phyloP scores from a whole-genome alignment of 176 grass and related monocot genomes.

The Triticum urartu region DNA sequence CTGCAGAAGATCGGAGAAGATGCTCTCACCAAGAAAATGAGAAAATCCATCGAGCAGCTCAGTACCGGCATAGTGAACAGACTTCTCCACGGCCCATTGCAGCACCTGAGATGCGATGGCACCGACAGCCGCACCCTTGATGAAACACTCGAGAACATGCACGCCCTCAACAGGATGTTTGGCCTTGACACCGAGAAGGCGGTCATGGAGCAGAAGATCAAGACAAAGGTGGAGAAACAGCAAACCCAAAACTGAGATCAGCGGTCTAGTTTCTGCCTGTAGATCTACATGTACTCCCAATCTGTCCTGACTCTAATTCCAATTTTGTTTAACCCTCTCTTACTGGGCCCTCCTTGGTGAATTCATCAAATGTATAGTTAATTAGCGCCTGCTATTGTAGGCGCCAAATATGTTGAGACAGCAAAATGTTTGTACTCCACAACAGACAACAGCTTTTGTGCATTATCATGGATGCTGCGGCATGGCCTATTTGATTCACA shows the following conservation, averaged over 20 bases:
- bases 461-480: background rate
- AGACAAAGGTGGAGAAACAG: constrained; percentile 91
- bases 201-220: constrained; percentile 82
- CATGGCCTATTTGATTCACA: background rate
- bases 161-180: constrained; percentile 86
- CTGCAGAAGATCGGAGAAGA: constrained; percentile 75
- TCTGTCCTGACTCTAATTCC: constrained; percentile 39
- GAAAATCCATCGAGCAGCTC: constrained; percentile 74
- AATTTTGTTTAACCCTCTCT: constrained; percentile 35
- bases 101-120: constrained; percentile 85
- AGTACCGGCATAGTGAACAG: constrained; percentile 82
- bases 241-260: constrained; percentile 60
- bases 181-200: constrained; percentile 73
- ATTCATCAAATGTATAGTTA: constrained; percentile 15
- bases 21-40: constrained; percentile 66
- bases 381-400: constrained; percentile 27
- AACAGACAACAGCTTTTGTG: constrained; percentile 13
- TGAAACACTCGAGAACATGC: constrained; percentile 84
- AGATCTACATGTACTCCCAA: constrained; percentile 40
- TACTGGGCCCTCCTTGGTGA: constrained; percentile 24
- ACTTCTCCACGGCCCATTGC: constrained; percentile 80
- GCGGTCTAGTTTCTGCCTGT: constrained; percentile 23
- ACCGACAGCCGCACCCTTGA: constrained; percentile 69
- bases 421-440: constrained; percentile 14
- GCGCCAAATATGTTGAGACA: constrained; percentile 16